Base-by-base conservation (phyloP, 2,329 filamentous ascomycete species). In the Diaporthe ampelina region DNA sequence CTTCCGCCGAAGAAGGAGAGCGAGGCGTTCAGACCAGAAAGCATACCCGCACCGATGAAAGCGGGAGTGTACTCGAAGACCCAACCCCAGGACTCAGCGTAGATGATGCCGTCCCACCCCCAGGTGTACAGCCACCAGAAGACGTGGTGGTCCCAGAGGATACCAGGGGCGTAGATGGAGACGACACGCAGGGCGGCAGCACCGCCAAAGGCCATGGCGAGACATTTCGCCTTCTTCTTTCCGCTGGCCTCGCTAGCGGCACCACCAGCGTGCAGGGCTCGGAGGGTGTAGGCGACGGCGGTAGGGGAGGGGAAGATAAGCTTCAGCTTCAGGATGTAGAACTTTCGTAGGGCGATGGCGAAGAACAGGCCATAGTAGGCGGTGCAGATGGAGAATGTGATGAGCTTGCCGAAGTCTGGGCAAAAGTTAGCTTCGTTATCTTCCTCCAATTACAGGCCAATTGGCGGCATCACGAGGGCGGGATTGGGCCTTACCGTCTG, bases 1-100 rank as follows among this genome's bases (percentile, higher is more conserved):
- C 86, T 87, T 40, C 90, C 90, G 37, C 78, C 83, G 70, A 91
- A 88, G 83, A 91, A 88, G 54, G 89, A 91, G 76, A 90, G 82
- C 54, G 89, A 87, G 43, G 88, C 86, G 81, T 91, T 91, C 76
- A 91, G 82, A 73, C 89, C 89, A 76, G 90, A 88, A 56, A 91
- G 85, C 81, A 91, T 89, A 57, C 88, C 89, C 56, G 85, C 86
- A 24, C 89, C 89, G 73, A 91, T 89, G 81, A 91, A 91, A 57
- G 89, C 89, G 0, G 89, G 88, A 1, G 89, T 91, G 83, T 84
- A 89, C 77, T 91, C 88, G 70, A 90, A 83, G 77, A 85, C 83
- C 89, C 89, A 91, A 65, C 88, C 88, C 89, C 88, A 91, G 76
- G 86, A 89, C 81, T 91, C 89, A 19, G 88, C 85, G 70, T 85